Conservation (phyloP, 179 eudicot species). For the Gypsophila paniculata region DNA sequence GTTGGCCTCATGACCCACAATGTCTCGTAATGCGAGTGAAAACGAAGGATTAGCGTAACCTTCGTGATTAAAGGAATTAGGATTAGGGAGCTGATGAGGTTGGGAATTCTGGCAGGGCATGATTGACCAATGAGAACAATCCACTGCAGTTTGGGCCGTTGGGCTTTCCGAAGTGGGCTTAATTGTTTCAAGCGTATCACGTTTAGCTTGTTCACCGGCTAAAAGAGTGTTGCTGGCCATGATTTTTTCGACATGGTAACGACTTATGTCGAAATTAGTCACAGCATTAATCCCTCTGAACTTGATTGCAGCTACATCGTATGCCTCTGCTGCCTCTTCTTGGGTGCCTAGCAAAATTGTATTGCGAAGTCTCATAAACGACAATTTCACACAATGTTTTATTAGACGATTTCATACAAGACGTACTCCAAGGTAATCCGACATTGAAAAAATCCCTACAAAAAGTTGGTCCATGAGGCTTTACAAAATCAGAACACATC, state of each 20-base stretch:
- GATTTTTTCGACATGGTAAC: slow-evolving; percentile 67
- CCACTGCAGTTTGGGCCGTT: not conserved
- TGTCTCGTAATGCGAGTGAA: slow-evolving; percentile 38
- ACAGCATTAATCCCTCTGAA: slow-evolving; percentile 73
- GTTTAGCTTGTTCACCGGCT: slow-evolving; percentile 57
- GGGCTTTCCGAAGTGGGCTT: not conserved
- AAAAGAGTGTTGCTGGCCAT: slow-evolving; percentile 58
- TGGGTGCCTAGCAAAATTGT: slow-evolving; percentile 34
- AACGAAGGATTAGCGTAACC: slow-evolving; percentile 30
- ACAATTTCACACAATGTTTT: too few species aligned
- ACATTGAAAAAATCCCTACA: slow-evolving; percentile 12
- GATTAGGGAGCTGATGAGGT: slow-evolving; percentile 7
- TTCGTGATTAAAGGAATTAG: not conserved
- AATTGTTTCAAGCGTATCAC: slow-evolving; percentile 29
- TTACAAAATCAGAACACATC: slow-evolving; percentile 4
- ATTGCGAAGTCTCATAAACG: not conserved
- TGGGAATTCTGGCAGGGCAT: slow-evolving; percentile 20
- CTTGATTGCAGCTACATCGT: slow-evolving; percentile 72
- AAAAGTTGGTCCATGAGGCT: not conserved
- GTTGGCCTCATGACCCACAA: slow-evolving; percentile 27
- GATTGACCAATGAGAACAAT: slow-evolving; percentile 24
- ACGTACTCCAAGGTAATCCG: too few species aligned
- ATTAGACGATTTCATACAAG: too few species aligned
- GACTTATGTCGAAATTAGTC: slow-evolving; percentile 70
- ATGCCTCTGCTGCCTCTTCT: slow-evolving; percentile 76